Base-by-base conservation (phyloP, 768 basidiomycete genomes). In the Panus rudis region DNA sequence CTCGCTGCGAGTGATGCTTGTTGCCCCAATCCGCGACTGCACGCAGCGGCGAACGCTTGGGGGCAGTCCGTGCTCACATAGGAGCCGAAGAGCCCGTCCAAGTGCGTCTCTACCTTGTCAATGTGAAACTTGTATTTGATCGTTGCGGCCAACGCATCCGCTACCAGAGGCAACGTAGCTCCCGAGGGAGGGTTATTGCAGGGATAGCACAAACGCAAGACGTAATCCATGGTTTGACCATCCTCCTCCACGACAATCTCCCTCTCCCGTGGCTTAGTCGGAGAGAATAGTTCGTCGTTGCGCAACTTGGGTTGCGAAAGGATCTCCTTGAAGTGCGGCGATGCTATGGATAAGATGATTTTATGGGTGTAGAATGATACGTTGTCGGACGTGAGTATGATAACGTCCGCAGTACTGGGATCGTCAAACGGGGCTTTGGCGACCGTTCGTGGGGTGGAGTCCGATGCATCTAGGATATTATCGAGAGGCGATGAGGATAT, bases 371-470 rank as follows among this genome's bases (percentile, higher is more conserved):
- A 54, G 37, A 66, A 79, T 41, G 60, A 57, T 47, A 69, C 61
- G 33, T 59, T 54, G 54, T 79, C 78, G 39, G 72, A 73, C 4
- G 76, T 75, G 44, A 72, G 68, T 26, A 81, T 62, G 43, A 78
- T 68, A 35, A 79, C 60, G 49, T 79, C 76, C 8, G 44, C 53
- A 8, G 16, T 6, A 20, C 16, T 35, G 33, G 33, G 6, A 6
- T 17, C 33, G 33, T 35, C 33, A 20, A 35, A 35, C n/a, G 33
- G 33, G 6, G 33, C 8, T 30, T 35, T 7, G n/a, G 33, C 33
- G 21, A 20, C n/a, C n/a, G 6, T 20, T 35, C n/a, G 21, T 30
- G 28, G 10, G 28, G 28, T 30, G 28, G 28, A 30, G 28, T n/a
- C n/a, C n/a, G n/a, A n/a, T n/a, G n/a, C n/a, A n/a, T n/a, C n/a